A percentile compares a stretch with the other conserved stretches of the same genome.
These are phyloP conservation scores for Ogataea angusta DNA, from an alignment of 805 yeast genomes.

Conservation along the genomic window DNA sequence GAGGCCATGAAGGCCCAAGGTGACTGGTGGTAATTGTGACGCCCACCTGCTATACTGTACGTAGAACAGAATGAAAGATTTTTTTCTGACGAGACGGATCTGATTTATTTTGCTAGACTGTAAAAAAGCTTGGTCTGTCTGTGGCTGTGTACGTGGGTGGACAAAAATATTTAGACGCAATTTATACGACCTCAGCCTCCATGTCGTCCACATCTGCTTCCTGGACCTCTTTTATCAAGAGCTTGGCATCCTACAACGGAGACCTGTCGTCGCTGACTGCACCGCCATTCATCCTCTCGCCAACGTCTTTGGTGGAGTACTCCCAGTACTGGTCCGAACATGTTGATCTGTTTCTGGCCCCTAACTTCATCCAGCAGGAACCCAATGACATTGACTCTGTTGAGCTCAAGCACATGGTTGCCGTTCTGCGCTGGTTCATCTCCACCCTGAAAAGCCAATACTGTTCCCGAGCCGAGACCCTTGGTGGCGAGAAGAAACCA, in stretches of 20 bases:
- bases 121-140: not conserved
- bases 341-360: conserved; percentile 76
- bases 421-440: conserved; percentile 87
- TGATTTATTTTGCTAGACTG: no score
- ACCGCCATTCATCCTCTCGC: conserved; percentile 93
- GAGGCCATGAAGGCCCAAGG: conserved; percentile 98
- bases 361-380: conserved; percentile 46
- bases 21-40: conserved; percentile 46
- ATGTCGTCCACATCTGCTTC: conserved; percentile 39
- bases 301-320: conserved; percentile 85
- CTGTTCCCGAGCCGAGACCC: conserved; percentile 83
- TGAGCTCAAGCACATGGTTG: conserved; percentile 65
- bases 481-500: conserved; percentile 97
- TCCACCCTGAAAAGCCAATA: conserved; percentile 91
- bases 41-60: not conserved
- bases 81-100: not conserved
- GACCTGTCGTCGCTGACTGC: conserved; percentile 93
- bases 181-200: conserved; percentile 1
- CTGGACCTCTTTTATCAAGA: conserved; percentile 91
- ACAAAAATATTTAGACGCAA: not conserved
- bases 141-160: not conserved
- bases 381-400: conserved; percentile 44
- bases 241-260: conserved; percentile 89
- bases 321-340: conserved; percentile 97
- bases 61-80: conserved; percentile 1